phyloP scores from a whole-genome alignment of 768 basidiomycete species.

The Cystofilobasidium bisporidii region DNA sequence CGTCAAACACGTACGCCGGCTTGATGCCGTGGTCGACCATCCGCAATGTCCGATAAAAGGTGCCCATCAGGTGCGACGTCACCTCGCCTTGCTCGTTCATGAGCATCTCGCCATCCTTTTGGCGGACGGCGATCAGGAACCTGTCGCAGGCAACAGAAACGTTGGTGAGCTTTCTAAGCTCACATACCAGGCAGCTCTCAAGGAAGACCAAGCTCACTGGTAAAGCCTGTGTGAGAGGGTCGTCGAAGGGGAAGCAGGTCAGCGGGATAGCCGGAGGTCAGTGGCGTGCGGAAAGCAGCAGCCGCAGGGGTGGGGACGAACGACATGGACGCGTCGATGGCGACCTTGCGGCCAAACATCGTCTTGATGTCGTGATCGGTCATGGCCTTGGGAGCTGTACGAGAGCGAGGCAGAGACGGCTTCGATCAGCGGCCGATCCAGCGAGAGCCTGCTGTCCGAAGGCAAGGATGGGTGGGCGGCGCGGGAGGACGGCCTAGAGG shows the following conservation, averaged over 20 bases:
- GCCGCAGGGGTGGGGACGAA: slow-evolving; percentile 8
- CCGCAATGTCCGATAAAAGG: slow-evolving; percentile 93
- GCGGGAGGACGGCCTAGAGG: neutral
- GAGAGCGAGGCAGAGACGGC: neutral
- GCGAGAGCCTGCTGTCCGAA: no score
- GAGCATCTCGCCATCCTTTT: slow-evolving; percentile 90
- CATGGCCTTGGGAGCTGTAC: slow-evolving; percentile 62
- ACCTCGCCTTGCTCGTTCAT: slow-evolving; percentile 97
- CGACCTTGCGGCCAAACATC: slow-evolving; percentile 94
- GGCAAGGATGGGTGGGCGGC: neutral
- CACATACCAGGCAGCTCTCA: neutral
- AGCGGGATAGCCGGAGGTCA: no score
- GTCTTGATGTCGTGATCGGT: slow-evolving; percentile 70
- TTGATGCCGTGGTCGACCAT: slow-evolving; percentile 99
- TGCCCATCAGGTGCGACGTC: slow-evolving; percentile 95
- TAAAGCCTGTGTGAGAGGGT: slow-evolving; percentile 53
- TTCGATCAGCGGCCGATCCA: neutral
- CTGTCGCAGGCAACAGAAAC: slow-evolving; percentile 45
- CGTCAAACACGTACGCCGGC: slow-evolving; percentile 95
- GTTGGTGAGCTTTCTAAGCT: neutral
- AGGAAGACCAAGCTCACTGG: slow-evolving; percentile 30
- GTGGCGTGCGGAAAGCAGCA: slow-evolving; percentile 49
- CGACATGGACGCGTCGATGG: slow-evolving; percentile 69
- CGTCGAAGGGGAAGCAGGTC: no score
- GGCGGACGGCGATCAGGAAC: slow-evolving; percentile 94